Percentiles rank a stretch among this genome's conserved stretches.
These are phyloP conservation scores for Powellomyces hirtus DNA, from an alignment of 192 early-diverging fungal genomes.

Conservation along the genomic window DNA sequence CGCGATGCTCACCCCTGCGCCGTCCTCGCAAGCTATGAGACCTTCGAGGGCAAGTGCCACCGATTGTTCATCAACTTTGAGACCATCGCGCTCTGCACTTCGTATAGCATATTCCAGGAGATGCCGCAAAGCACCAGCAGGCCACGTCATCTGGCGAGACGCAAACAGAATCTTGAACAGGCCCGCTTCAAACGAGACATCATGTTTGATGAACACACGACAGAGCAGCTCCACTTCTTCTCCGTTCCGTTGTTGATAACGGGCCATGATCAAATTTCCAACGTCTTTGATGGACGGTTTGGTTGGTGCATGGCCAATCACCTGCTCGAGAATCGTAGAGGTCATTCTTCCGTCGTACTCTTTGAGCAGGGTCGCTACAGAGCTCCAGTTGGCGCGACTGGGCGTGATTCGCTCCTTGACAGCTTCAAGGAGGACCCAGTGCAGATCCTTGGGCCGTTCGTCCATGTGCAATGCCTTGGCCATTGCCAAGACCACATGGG, in stretches of 20 bases:
- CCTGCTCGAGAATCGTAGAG: neutral
- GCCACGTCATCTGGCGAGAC: conserved; percentile 9
- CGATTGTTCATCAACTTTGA: neutral
- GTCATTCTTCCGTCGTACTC: neutral
- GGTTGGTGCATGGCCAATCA: neutral
- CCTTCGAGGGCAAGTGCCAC: conserved; percentile 7
- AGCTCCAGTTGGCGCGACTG: neutral
- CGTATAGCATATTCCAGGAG: conserved; percentile 1
- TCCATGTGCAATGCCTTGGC: neutral
- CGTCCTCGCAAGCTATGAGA: neutral
- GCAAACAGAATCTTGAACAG: conserved; percentile 1
- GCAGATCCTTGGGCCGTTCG: neutral
- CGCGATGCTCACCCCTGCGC: neutral
- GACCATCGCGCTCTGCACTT: neutral
- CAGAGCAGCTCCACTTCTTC: neutral
- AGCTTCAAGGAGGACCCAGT: neutral
- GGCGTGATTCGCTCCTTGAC: neutral
- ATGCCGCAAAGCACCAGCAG: neutral
- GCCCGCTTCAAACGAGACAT: neutral
- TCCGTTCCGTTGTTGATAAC: neutral
- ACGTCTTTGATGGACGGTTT: neutral
- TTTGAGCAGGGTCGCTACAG: neutral
- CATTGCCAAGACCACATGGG: neutral
- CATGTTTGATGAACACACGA: neutral
- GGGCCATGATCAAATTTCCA: neutral